These are phyloP conservation scores for Candida ulmi DNA, from an alignment of 805 yeast species.

Conservation along the genomic window DNA sequence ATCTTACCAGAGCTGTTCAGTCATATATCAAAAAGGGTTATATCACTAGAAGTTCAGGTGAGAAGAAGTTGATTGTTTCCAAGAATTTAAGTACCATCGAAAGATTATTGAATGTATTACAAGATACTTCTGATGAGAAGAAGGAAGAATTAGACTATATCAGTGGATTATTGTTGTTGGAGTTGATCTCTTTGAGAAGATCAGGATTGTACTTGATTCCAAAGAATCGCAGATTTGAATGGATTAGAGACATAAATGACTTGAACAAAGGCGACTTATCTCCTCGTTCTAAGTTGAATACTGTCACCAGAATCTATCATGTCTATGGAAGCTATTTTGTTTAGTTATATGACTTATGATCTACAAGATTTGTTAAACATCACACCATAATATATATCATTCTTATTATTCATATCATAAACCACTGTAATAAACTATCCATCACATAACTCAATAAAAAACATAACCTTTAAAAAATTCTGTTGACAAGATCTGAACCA, in stretches of 20 bases:
- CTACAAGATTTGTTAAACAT: too few species aligned
- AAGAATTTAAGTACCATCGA: slow-evolving; percentile 54
- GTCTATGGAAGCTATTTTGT: slow-evolving; percentile 39
- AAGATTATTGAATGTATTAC: slow-evolving; percentile 36
- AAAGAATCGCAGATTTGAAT: slow-evolving; percentile 39
- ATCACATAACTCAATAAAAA: background rate
- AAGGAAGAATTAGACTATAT: slow-evolving; percentile 27
- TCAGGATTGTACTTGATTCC: slow-evolving; percentile 50
- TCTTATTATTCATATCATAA: too few species aligned
- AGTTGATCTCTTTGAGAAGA: slow-evolving; percentile 50
- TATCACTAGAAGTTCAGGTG: slow-evolving; percentile 11
- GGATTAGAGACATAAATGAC: slow-evolving; percentile 61
- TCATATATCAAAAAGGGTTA: slow-evolving; percentile 32
- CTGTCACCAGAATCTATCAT: slow-evolving; percentile 57
- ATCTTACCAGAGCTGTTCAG: slow-evolving; percentile 28
- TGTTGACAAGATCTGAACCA: slow-evolving; percentile 76
- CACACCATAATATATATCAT: too few species aligned
- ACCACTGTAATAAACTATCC: too few species aligned
- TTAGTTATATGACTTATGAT: background rate
- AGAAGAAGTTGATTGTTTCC: slow-evolving; percentile 28
- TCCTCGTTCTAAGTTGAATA: slow-evolving; percentile 35
- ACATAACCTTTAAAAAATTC: slow-evolving; percentile 43
- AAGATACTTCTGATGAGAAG: slow-evolving; percentile 15
- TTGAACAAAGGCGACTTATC: slow-evolving; percentile 38
- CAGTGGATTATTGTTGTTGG: slow-evolving; percentile 64